phyloP scores from a whole-genome alignment of 306 rosid genomes.

The Coriaria nepalensis region DNA sequence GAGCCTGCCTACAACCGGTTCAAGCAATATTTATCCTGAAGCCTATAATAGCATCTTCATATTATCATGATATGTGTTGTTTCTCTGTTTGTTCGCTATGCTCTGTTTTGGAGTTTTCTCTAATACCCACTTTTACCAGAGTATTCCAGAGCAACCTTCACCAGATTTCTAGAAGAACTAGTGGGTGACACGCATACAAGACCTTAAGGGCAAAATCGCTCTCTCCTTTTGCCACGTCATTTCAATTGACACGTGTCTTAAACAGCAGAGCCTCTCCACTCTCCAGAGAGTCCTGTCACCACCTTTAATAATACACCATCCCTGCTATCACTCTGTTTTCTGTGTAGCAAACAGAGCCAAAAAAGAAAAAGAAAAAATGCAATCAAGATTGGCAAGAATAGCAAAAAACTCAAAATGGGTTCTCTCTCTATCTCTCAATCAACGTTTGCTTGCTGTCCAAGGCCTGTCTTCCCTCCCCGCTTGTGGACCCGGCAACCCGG shows the following conservation, averaged over 20 bases:
- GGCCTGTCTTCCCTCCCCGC: slow-evolving; percentile 24
- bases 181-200: no score
- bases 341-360: background rate
- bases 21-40: slow-evolving; percentile 68
- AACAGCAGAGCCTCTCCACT: background rate
- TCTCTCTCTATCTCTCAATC: background rate
- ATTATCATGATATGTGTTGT: no score
- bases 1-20: slow-evolving; percentile 58
- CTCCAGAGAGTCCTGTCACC: slow-evolving; percentile 22
- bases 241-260: slow-evolving; percentile 18
- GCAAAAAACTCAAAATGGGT: slow-evolving; percentile 11
- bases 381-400: slow-evolving; percentile 21
- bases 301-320: no score
- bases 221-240: slow-evolving; percentile 31
- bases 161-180: no score
- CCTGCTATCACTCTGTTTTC: no score
- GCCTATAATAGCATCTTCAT: no score
- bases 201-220: no score
- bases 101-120: no score
- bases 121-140: no score
- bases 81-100: no score
- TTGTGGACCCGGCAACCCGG: slow-evolving; percentile 42
- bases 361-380: slow-evolving; percentile 20
- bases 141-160: no score
- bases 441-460: slow-evolving; percentile 1